These are phyloP conservation scores for Quercus aquifolioides DNA, from an alignment of 306 rosid species.

Conservation along the genomic window DNA sequence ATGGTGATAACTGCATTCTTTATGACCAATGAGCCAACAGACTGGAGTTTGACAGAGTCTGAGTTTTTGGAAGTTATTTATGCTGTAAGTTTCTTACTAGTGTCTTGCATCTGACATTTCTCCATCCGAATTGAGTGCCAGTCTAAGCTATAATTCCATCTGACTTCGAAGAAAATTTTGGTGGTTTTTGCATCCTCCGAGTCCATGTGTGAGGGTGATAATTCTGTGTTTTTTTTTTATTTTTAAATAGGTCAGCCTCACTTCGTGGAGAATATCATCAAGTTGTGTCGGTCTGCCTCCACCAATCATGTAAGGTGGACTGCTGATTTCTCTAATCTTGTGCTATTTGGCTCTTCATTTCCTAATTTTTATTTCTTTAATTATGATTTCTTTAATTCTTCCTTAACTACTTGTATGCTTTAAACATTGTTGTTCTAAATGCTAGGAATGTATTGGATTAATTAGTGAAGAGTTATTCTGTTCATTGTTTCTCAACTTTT, in stretches of 20 bases:
- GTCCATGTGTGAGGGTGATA: background rate
- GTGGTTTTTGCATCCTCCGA: background rate
- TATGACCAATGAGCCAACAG: slow-evolving; percentile 49
- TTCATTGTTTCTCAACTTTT: no score
- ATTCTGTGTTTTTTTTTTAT: background rate
- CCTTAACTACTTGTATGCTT: no score
- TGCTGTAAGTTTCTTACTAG: slow-evolving; percentile 51
- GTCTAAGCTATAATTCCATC: background rate
- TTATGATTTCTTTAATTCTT: no score
- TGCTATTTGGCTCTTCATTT: background rate
- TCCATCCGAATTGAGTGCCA: background rate
- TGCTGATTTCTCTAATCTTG: background rate
- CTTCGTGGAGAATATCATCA: background rate
- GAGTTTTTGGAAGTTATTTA: slow-evolving; percentile 78
- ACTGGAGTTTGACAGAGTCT: slow-evolving; percentile 69
- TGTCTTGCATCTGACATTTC: background rate
- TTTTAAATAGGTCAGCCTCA: background rate
- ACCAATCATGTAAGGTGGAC: background rate
- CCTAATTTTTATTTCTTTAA: no score
- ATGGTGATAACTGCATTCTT: slow-evolving; percentile 67
- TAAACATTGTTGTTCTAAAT: no score
- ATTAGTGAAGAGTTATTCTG: no score
- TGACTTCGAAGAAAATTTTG: background rate
- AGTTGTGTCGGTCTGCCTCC: background rate
- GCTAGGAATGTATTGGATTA: no score